Evolutionary conservation across 768 basidiomycete genomes (phyloP), one percentile per base, ranked within the genome.

Genomic region (Psilocybe cyanescens): DNA sequence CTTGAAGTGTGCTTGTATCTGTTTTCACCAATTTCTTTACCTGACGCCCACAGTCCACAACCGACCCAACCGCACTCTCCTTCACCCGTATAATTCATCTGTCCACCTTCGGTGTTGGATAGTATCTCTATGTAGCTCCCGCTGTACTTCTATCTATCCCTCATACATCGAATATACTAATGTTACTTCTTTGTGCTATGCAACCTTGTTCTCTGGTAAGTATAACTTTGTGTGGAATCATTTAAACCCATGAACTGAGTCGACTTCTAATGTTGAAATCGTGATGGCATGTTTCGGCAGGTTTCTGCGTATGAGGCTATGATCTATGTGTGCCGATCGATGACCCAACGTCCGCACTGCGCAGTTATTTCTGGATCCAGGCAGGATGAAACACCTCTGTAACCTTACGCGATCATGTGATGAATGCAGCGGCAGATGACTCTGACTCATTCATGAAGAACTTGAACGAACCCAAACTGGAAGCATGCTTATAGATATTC

Each of bases 1-100:
- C 54, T 55, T 44, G 41, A 44, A 39, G 37, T 39, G 52, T 45
- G 16, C 54, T 35, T 29, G 37, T 50, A 47, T 50, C 41, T 61
- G n/a, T 30, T 24, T 16, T 19, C 29, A 37, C 19, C 39, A 37
- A 35, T 41, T 31, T 24, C 19, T 33, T 29, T 56, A 11, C 31
- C 30, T 29, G 37, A 57, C 24, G 5, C 49, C 31, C 24, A 55
- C 33, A 50, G 29, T 59, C 37, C 49, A 16, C 53, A 63, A 24
- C 24, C 31, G 47, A 55, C 59, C 53, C 11, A 19, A n/a, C 39
- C n/a, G 8, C 55, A 59, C 58, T 54, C 45, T 64, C 66, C 41
- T 64, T 62, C 53, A 44, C n/a, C 46, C 30, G n/a, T 67, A 60
- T 67, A 64, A 54, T 24, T 49, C 46, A 17, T 56, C 24, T 30